A percentile compares a stretch with the other conserved stretches of the same genome.
phyloP scores from a whole-genome alignment of 345 rosid species.

The Noccaea bulbosa region DNA sequence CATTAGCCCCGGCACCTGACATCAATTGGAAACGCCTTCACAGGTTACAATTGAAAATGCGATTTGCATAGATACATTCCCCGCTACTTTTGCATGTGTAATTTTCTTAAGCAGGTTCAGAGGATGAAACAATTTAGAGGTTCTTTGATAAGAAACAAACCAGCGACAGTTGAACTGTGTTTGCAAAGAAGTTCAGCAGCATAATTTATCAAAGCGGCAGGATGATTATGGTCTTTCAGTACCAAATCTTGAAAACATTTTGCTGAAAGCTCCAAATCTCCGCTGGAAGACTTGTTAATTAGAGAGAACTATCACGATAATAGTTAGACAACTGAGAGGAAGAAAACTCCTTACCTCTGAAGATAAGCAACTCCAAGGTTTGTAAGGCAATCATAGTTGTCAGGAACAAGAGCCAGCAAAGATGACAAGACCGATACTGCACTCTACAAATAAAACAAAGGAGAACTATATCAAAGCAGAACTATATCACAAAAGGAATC shows the following conservation, averaged over 20 bases:
- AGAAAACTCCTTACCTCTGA: slow-evolving; percentile 60
- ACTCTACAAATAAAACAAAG: slow-evolving; percentile 54
- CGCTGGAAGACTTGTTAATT: slow-evolving; percentile 54
- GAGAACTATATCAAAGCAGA: slow-evolving; percentile 28
- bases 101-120: slow-evolving; percentile 23
- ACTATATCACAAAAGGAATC: slow-evolving; percentile 32
- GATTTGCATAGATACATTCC: background rate
- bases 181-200: slow-evolving; percentile 85
- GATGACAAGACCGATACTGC: slow-evolving; percentile 76
- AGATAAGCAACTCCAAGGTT: slow-evolving; percentile 92
- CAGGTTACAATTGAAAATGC: slow-evolving; percentile 8
- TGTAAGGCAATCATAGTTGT: slow-evolving; percentile 86
- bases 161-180: slow-evolving; percentile 77
- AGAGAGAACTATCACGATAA: slow-evolving; percentile 25
- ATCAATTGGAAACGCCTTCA: slow-evolving; percentile 19
- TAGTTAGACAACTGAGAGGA: background rate
- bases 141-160: slow-evolving; percentile 51
- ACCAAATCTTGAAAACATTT: slow-evolving; percentile 88
- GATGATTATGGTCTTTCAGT: slow-evolving; percentile 91
- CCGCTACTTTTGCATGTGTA: slow-evolving; percentile 11
- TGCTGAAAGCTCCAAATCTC: slow-evolving; percentile 78
- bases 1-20: slow-evolving; percentile 86
- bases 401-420: slow-evolving; percentile 61
- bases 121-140: slow-evolving; percentile 20
- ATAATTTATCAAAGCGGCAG: slow-evolving; percentile 82